Conservation (phyloP, 139 green algal species). For the Coelastrella sp. region DNA sequence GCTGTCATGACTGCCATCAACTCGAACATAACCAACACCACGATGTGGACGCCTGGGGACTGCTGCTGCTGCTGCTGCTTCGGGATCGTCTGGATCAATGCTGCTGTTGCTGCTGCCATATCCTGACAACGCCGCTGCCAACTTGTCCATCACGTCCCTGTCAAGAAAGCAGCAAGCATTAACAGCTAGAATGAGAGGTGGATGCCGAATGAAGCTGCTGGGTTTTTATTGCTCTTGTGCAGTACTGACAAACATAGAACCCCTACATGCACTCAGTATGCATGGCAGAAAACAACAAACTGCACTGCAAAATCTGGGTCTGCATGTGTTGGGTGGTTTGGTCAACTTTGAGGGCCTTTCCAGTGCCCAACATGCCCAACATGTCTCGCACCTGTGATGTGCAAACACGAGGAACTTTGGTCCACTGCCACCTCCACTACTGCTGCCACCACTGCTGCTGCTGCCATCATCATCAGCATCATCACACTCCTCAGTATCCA, state of each 20-base stretch:
- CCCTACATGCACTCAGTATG: background rate
- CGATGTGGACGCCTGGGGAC: background rate
- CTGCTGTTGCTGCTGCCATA: slow-evolving; percentile 34
- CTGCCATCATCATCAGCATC: background rate
- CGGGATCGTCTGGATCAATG: slow-evolving; percentile 1
- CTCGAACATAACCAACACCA: slow-evolving; percentile 84
- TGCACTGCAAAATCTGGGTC: no score
- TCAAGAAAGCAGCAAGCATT: background rate
- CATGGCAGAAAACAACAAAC: no score
- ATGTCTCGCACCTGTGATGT: slow-evolving; percentile 81
- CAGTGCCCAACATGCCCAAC: no score
- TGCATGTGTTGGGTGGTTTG: no score
- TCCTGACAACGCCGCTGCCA: slow-evolving; percentile 79
- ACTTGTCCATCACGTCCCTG: slow-evolving; percentile 84
- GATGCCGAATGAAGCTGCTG: no score
- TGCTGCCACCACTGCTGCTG: background rate
- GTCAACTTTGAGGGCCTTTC: no score
- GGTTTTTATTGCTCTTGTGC: background rate
- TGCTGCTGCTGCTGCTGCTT: slow-evolving; percentile 35
- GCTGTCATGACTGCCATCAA: slow-evolving; percentile 88
- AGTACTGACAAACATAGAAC: background rate
- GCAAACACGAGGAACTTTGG: slow-evolving; percentile 97
- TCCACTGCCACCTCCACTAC: background rate
- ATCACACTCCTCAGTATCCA: background rate
- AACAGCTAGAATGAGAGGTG: background rate